phyloP scores from a whole-genome alignment of 2,329 filamentous ascomycete genomes.

The Thelonectria discophora region DNA sequence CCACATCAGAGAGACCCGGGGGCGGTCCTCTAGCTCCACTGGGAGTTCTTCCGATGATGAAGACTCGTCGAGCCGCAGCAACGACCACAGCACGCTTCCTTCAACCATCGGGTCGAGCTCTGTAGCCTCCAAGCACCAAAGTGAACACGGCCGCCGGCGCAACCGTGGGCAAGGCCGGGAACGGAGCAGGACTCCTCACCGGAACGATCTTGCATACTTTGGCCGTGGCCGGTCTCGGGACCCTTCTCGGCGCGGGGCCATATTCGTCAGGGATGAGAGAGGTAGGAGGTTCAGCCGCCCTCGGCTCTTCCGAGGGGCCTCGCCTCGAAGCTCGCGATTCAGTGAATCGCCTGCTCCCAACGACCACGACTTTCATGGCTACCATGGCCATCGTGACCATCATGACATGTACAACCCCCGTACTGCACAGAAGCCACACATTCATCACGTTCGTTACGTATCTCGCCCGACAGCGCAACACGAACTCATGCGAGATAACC shows the following conservation, averaged over 20 bases:
- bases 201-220: conserved; percentile 27
- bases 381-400: not conserved
- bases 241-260: not conserved
- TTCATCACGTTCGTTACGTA: conserved; percentile 31
- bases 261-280: not conserved
- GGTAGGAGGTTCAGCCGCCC: not conserved
- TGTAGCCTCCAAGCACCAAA: conserved; percentile 13
- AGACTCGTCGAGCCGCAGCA: conserved; percentile 11
- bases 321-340: not conserved
- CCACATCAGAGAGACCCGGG: not conserved
- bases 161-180: conserved; percentile 3
- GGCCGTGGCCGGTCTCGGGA: not conserved
- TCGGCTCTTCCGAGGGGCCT: not conserved
- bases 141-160: conserved; percentile 5
- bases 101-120: conserved; percentile 33
- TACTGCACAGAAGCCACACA: conserved; percentile 27
- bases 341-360: not conserved
- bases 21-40: not conserved
- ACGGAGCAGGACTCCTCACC: conserved; percentile 24
- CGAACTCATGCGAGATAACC: conserved; percentile 24
- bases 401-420: conserved; percentile 17
- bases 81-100: conserved; percentile 29
- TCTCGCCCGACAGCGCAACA: conserved; percentile 28
- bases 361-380: too few species aligned
- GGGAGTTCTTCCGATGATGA: conserved; percentile 25